Evolutionary conservation across 2,329 filamentous ascomycete species (phyloP).

Genomic region (Exophiala bonariae): DNA sequence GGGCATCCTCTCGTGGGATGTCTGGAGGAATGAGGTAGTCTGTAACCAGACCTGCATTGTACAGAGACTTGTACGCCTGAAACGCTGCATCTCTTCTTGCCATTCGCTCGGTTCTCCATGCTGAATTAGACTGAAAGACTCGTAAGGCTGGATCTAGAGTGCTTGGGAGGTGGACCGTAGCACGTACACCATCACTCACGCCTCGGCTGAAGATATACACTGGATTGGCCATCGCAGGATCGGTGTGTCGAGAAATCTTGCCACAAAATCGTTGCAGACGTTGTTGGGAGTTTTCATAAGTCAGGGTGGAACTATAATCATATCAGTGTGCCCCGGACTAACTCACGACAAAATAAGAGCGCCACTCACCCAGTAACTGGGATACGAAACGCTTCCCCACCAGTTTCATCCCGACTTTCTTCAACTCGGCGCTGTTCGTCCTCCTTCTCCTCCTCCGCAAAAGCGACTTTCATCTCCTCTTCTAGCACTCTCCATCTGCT

Average conservation of each 20-base stretch:
- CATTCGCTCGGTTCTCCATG: slow-evolving; percentile 71
- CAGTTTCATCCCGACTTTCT: slow-evolving; percentile 49
- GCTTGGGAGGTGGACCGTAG: slow-evolving; percentile 69
- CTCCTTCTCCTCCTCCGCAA: slow-evolving; percentile 50
- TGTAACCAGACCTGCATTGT: slow-evolving; percentile 71
- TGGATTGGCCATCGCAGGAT: slow-evolving; percentile 56
- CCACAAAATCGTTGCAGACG: slow-evolving; percentile 83
- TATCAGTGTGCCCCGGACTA: neutral
- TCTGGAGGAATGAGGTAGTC: slow-evolving; percentile 69
- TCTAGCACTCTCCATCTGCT: slow-evolving; percentile 68
- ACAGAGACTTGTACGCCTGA: slow-evolving; percentile 70
- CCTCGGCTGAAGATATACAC: slow-evolving; percentile 58
- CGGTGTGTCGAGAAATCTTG: slow-evolving; percentile 50
- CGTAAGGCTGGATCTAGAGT: slow-evolving; percentile 66
- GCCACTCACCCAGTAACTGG: slow-evolving; percentile 42
- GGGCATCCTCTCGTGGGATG: slow-evolving; percentile 23
- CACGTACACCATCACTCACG: slow-evolving; percentile 39
- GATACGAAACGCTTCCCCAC: slow-evolving; percentile 41
- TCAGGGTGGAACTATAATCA: slow-evolving; percentile 61
- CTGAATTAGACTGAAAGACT: slow-evolving; percentile 47
- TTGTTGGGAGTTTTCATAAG: slow-evolving; percentile 69
- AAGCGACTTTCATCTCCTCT: slow-evolving; percentile 68
- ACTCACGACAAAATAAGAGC: slow-evolving; percentile 28
- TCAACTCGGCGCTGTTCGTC: slow-evolving; percentile 44
- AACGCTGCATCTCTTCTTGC: slow-evolving; percentile 83